These are phyloP conservation scores for Neoscytalidium dimidiatum DNA, from an alignment of 2,329 filamentous ascomycete species.

Conservation along the genomic window DNA sequence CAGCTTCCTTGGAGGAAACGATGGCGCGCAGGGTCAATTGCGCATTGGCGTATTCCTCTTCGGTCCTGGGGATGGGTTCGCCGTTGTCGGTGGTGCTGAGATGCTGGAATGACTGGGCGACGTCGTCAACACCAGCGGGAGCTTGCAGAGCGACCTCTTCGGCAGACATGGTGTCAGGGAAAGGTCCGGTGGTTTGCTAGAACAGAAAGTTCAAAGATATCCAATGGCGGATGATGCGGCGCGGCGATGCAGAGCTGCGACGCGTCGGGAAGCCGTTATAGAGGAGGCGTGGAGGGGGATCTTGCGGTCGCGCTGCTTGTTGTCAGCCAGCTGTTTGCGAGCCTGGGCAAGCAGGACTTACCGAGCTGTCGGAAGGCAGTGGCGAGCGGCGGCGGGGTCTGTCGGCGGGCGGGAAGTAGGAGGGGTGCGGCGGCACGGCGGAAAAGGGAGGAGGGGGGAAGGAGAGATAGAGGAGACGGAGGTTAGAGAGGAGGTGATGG, in stretches of 20 bases:
- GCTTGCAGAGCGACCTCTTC: slow-evolving; percentile 37
- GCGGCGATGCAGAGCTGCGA: slow-evolving; percentile 10
- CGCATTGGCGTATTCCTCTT: slow-evolving; percentile 92
- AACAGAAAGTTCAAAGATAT: slow-evolving; percentile 11
- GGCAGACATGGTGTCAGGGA: slow-evolving; percentile 40
- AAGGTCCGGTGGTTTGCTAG: slow-evolving; percentile 13
- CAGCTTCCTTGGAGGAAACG: slow-evolving; percentile 97
- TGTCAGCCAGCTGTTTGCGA: slow-evolving; percentile 16
- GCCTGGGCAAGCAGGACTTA: slow-evolving; percentile 14
- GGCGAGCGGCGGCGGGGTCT: slow-evolving; percentile 18
- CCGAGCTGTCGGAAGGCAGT: slow-evolving; percentile 19
- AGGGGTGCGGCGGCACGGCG: neutral
- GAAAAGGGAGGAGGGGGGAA: slow-evolving; percentile 3
- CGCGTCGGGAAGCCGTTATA: neutral
- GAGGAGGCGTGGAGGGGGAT: neutral
- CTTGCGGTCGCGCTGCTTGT: neutral
- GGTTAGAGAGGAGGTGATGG: neutral
- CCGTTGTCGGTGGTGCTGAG: slow-evolving; percentile 59
- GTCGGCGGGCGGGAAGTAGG: slow-evolving; percentile 2
- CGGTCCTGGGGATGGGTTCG: slow-evolving; percentile 82
- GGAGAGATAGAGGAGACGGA: slow-evolving; percentile 7
- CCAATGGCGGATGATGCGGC: slow-evolving; percentile 6
- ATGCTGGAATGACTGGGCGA: slow-evolving; percentile 45
- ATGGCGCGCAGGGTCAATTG: slow-evolving; percentile 95
- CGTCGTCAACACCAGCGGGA: slow-evolving; percentile 36